A percentile compares a stretch with the other conserved stretches of the same genome.
Conservation (phyloP, 768 basidiomycete species). For the Lenzites betulinus region DNA sequence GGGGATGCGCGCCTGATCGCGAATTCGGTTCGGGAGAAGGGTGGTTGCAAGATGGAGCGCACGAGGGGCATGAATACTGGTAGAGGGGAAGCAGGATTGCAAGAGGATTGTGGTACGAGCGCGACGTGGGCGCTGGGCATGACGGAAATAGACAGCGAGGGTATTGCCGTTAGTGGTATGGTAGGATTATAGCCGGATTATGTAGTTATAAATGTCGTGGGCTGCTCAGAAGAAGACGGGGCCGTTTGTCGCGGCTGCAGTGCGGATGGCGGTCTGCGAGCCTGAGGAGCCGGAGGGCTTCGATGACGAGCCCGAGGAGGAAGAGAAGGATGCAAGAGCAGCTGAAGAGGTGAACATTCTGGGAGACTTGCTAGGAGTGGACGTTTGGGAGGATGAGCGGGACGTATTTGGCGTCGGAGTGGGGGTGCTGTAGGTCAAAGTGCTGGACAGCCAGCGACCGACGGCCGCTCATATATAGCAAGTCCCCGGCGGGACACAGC, state of each 20-base stretch:
- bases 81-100: neutral
- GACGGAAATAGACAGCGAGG: neutral
- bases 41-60: neutral
- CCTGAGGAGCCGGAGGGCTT: constrained; percentile 16
- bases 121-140: neutral
- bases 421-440: neutral
- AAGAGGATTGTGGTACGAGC: neutral
- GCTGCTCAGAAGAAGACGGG: constrained; percentile 18
- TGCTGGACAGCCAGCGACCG: neutral
- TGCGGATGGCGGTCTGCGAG: constrained; percentile 10
- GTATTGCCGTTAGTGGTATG: neutral
- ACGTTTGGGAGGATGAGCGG: neutral
- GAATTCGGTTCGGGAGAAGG: neutral
- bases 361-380: neutral
- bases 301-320: constrained; percentile 12
- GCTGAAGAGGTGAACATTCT: constrained; percentile 8
- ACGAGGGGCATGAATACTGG: neutral
- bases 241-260: constrained; percentile 11
- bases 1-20: neutral
- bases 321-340: constrained; percentile 10
- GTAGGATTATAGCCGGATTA: neutral
- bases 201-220: neutral
- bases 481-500: constrained; percentile 6
- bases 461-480: constrained; percentile 7
- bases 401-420: neutral